Conservation (phyloP, 768 basidiomycete species). For the Boletus subparvulus region DNA sequence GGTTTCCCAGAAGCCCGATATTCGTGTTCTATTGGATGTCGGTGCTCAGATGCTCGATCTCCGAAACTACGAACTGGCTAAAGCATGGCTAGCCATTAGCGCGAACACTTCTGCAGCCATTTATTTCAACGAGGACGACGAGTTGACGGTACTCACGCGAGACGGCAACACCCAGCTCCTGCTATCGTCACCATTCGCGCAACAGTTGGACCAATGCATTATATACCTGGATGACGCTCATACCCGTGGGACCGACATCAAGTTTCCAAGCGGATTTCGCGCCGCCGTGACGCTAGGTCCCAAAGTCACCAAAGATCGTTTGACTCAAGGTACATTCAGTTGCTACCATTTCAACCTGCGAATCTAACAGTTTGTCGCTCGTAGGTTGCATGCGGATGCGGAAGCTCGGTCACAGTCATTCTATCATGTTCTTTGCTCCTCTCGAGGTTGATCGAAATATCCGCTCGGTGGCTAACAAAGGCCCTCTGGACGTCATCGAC, state of each 20-base stretch:
- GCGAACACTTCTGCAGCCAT: constrained; percentile 40
- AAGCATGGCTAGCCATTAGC: constrained; percentile 12
- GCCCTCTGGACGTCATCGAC: not conserved
- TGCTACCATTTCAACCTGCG: too few species aligned
- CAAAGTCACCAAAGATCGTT: constrained; percentile 47
- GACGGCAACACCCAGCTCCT: too few species aligned
- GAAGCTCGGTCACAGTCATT: constrained; percentile 34
- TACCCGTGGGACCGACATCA: constrained; percentile 49
- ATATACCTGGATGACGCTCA: constrained; percentile 57
- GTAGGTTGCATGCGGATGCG: constrained; percentile 54
- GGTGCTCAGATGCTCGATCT: constrained; percentile 41
- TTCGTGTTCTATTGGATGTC: constrained; percentile 37
- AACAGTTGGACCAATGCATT: too few species aligned
- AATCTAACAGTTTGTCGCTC: not conserved
- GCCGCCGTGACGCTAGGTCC: constrained; percentile 1
- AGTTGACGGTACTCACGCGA: too few species aligned
- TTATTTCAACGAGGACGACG: constrained; percentile 28
- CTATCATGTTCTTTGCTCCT: too few species aligned
- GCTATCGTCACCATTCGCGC: too few species aligned
- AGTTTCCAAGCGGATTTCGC: constrained; percentile 38
- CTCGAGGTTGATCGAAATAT: constrained; percentile 12
- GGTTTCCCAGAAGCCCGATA: constrained; percentile 30
- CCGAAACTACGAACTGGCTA: constrained; percentile 40
- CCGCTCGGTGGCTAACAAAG: constrained; percentile 12
- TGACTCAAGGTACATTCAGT: constrained; percentile 39